Base-by-base conservation (phyloP, 306 rosid species). In the Vachellia pachyceras region DNA sequence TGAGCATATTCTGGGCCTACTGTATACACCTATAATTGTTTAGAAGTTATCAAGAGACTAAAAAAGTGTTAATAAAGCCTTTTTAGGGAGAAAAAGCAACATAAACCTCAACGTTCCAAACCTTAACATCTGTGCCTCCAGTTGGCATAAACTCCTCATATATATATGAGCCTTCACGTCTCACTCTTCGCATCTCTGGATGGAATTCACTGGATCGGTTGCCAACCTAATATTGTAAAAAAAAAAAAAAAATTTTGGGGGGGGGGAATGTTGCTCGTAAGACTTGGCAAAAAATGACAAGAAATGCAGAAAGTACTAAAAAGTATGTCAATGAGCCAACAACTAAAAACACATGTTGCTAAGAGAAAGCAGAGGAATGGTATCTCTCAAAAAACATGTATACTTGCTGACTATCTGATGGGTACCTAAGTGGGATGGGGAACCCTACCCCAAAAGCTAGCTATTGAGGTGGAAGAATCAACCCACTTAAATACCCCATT, bases 71-170 rank as follows among this genome's bases (percentile, higher is more conserved):
- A 7, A 25, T 77, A 61, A 72, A 54, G 37, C 1, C 3, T 8
- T 37, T 66, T 33, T 63, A 4, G 18, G 9, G 1, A 29, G 9
- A 61, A 54, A 70, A 81, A 70, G 52, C 76, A 82, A 61, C 49
- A 83, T 79, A 79, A 85, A 73, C 81, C 71, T 81, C 54, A 80
- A 71, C 49, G 17, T 63, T 45, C 71, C 87, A 74, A 78, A 95
- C 99, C 99, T 95, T 95, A 76, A 95, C 99, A 88, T 95, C 99
- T 81, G 99, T 95, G 80, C 99, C 99, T 80, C 99, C 99, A 41
- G 99, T 95, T 35, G 99, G 94, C 98, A 91, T 93, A 83, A 95
- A 95, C 74, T 95, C 99, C 80, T 95, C 99, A 17, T 95, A 95
- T 73, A 95, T 95, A 78, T 95, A 95, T 49, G 99, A 95, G 82